Evolutionary conservation across 805 yeast species (phyloP).

Genomic region (Yarrowia keelungensis): DNA sequence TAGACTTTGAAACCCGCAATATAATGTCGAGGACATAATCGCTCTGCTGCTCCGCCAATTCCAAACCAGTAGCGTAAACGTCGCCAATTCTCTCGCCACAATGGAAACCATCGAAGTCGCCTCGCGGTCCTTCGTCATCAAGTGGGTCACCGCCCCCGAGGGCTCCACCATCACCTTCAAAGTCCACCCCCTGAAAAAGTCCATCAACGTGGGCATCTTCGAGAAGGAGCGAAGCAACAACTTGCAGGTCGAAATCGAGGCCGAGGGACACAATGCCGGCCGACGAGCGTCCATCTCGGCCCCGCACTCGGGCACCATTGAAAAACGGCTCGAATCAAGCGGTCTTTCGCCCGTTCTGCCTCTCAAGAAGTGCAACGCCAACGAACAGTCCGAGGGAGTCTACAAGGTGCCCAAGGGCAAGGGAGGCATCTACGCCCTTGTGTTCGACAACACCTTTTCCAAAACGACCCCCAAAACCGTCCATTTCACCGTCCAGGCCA

Average conservation of each 20-base stretch:
- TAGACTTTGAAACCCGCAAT: conserved; percentile 25
- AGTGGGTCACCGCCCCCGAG: conserved; percentile 85
- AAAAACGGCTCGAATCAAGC: conserved; percentile 62
- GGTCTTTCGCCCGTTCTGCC: conserved; percentile 61
- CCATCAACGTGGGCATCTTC: conserved; percentile 50
- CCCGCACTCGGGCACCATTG: conserved; percentile 42
- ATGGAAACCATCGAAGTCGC: conserved; percentile 95
- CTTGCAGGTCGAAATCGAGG: conserved; percentile 41
- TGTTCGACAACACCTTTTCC: conserved; percentile 90
- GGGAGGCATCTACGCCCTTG: conserved; percentile 82
- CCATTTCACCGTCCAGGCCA: conserved; percentile 58
- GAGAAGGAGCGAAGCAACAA: conserved; percentile 20
- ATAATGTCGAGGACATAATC: conserved; percentile 28
- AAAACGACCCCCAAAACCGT: conserved; percentile 84
- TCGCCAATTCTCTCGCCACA: background rate
- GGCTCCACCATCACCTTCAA: conserved; percentile 76
- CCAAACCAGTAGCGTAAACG: background rate
- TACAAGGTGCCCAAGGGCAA: conserved; percentile 57
- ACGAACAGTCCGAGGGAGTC: conserved; percentile 67
- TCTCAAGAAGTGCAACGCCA: conserved; percentile 64
- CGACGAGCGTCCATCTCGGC: conserved; percentile 50
- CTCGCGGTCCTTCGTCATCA: conserved; percentile 84
- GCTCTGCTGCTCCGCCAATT: background rate
- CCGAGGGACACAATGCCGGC: conserved; percentile 65
- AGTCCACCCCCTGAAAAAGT: conserved; percentile 75